These are phyloP conservation scores for Iberis pinnata DNA, from an alignment of 345 rosid genomes.

Conservation along the genomic window DNA sequence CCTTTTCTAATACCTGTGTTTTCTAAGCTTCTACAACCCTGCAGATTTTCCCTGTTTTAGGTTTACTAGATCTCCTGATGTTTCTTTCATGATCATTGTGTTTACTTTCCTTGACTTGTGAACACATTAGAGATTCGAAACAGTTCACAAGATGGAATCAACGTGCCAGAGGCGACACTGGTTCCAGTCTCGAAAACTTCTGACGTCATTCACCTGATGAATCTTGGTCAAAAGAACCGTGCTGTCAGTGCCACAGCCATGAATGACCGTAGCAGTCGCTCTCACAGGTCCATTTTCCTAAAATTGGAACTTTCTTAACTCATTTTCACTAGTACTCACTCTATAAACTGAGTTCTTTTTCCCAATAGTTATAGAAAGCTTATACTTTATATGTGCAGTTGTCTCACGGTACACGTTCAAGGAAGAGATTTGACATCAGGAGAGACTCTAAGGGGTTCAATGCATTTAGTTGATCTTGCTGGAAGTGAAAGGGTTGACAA, in stretches of 20 bases:
- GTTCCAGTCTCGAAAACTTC: conserved; percentile 72
- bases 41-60: neutral
- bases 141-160: conserved; percentile 77
- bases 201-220: conserved; percentile 81
- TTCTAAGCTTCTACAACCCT: neutral
- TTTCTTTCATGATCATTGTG: conserved; percentile 1
- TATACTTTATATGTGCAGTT: conserved; percentile 38
- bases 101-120: conserved; percentile 38
- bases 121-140: conserved; percentile 87
- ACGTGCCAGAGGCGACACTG: conserved; percentile 86
- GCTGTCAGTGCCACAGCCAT: conserved; percentile 78
- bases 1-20: conserved; percentile 35
- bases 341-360: neutral
- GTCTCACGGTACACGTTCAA: conserved; percentile 89
- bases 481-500: conserved; percentile 95
- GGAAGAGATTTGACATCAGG: conserved; percentile 82
- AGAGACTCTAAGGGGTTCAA: conserved; percentile 54
- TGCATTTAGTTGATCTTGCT: conserved; percentile 95
- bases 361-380: neutral
- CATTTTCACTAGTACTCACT: neutral
- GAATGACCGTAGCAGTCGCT: conserved; percentile 94
- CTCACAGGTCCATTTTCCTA: conserved; percentile 62
- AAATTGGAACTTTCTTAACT: neutral
- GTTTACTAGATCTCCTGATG: neutral
- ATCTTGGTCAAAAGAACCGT: conserved; percentile 82